A percentile compares a stretch with the other conserved stretches of the same genome.
Conservation (phyloP, 2,329 filamentous ascomycete species). For the Colletotrichum sojae region DNA sequence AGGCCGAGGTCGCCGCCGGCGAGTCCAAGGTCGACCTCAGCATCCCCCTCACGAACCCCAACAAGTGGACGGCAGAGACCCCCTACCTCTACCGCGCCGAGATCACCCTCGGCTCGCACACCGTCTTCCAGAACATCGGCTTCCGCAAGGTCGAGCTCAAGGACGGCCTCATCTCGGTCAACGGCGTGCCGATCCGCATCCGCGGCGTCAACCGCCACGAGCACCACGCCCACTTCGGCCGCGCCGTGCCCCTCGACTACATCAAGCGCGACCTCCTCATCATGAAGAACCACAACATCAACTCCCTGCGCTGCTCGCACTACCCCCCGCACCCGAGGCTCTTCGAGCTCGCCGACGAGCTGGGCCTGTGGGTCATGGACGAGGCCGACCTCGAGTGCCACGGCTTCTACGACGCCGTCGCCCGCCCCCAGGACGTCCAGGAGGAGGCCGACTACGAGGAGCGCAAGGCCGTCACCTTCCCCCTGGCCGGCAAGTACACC, state of each 20-base stretch:
- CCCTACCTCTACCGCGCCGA: slow-evolving; percentile 72
- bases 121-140: slow-evolving; percentile 68
- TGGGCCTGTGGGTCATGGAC: slow-evolving; percentile 74
- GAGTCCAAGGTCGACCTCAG: slow-evolving; percentile 55
- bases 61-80: slow-evolving; percentile 79
- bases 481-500: slow-evolving; percentile 69
- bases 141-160: slow-evolving; percentile 76
- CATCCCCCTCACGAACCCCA: slow-evolving; percentile 65
- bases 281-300: slow-evolving; percentile 81
- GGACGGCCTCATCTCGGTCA: slow-evolving; percentile 72
- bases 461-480: slow-evolving; percentile 70
- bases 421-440: slow-evolving; percentile 65
- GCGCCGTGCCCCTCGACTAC: slow-evolving; percentile 74
- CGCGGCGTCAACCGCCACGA: slow-evolving; percentile 79
- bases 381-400: slow-evolving; percentile 68
- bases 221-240: slow-evolving; percentile 75
- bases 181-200: slow-evolving; percentile 72
- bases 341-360: slow-evolving; percentile 73
- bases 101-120: slow-evolving; percentile 58
- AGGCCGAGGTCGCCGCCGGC: slow-evolving; percentile 46
- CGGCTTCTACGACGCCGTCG: slow-evolving; percentile 66
- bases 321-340: slow-evolving; percentile 75
- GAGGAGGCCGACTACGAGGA: slow-evolving; percentile 72
- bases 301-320: slow-evolving; percentile 78
- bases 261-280: slow-evolving; percentile 73